These are phyloP conservation scores for Fusarium liriodendri DNA, from an alignment of 2,329 filamentous ascomycete genomes.

Conservation along the genomic window DNA sequence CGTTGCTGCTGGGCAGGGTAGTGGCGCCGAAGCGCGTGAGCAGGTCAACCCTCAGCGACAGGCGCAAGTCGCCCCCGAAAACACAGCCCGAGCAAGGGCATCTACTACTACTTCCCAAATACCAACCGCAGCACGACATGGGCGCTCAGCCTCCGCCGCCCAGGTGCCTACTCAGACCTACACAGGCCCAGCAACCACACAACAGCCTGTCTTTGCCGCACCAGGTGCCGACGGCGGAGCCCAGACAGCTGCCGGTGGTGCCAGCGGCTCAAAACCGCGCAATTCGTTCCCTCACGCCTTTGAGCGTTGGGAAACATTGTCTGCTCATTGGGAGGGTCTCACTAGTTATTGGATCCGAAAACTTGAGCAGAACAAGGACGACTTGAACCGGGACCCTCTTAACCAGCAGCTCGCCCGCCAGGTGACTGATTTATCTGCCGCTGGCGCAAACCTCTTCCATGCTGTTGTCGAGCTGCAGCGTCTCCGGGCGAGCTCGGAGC, in stretches of 20 bases:
- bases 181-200: slow-evolving; percentile 28
- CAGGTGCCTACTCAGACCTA: slow-evolving; percentile 38
- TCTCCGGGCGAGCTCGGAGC: slow-evolving; percentile 91
- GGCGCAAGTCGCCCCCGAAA: slow-evolving; percentile 43
- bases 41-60: slow-evolving; percentile 49
- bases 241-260: slow-evolving; percentile 19
- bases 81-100: slow-evolving; percentile 42
- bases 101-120: slow-evolving; percentile 43
- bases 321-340: slow-evolving; percentile 97
- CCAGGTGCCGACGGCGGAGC: slow-evolving; percentile 31
- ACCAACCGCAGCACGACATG: slow-evolving; percentile 33
- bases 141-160: slow-evolving; percentile 26
- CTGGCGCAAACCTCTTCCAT: slow-evolving; percentile 96
- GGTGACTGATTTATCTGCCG: slow-evolving; percentile 96
- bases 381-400: slow-evolving; percentile 83
- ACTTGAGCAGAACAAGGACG: slow-evolving; percentile 89
- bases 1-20: slow-evolving; percentile 54
- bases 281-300: slow-evolving; percentile 96
- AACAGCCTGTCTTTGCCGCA: slow-evolving; percentile 28
- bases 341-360: slow-evolving; percentile 97
- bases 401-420: slow-evolving; percentile 91
- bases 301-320: slow-evolving; percentile 96
- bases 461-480: slow-evolving; percentile 96
- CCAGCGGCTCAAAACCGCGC: slow-evolving; percentile 55
- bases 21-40: slow-evolving; percentile 46